phyloP scores from a whole-genome alignment of 495 filamentous ascomycete species.

The Glonium stellatum region DNA sequence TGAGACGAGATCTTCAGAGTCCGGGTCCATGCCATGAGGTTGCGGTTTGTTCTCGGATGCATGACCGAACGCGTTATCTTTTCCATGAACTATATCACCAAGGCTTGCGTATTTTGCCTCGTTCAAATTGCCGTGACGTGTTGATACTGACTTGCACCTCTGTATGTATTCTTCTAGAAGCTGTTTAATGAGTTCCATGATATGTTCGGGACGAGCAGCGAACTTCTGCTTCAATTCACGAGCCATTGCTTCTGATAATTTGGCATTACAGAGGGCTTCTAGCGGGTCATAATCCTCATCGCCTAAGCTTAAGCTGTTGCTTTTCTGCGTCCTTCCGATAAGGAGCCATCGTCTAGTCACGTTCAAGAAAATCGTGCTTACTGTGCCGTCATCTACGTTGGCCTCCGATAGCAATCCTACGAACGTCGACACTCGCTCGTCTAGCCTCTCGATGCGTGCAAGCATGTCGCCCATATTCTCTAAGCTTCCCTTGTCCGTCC shows the following conservation, averaged over 20 bases:
- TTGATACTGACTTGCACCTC: slow-evolving; percentile 31
- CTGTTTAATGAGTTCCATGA: slow-evolving; percentile 56
- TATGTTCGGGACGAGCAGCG: slow-evolving; percentile 53
- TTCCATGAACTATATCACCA: slow-evolving; percentile 6
- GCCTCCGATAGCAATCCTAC: slow-evolving; percentile 48
- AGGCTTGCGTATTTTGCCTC: slow-evolving; percentile 13
- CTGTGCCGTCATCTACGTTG: slow-evolving; percentile 48
- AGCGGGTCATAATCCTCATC: slow-evolving; percentile 35
- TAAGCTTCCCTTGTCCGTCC: slow-evolving; percentile 20
- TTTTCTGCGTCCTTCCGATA: slow-evolving; percentile 3
- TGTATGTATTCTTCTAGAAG: slow-evolving; percentile 42
- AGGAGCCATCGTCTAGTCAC: slow-evolving; percentile 58
- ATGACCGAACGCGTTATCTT: not conserved
- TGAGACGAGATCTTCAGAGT: slow-evolving; percentile 23
- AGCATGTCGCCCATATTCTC: slow-evolving; percentile 20
- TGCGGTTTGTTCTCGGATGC: not conserved
- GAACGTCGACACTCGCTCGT: slow-evolving; percentile 48
- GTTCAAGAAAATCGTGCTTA: slow-evolving; percentile 56
- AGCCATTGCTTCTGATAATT: slow-evolving; percentile 61
- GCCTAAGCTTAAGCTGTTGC: slow-evolving; percentile 9
- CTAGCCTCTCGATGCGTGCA: slow-evolving; percentile 38
- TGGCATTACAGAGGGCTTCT: slow-evolving; percentile 51
- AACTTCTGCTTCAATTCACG: slow-evolving; percentile 60
- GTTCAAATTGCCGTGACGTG: slow-evolving; percentile 8
- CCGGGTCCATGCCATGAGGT: slow-evolving; percentile 1